Percentiles rank a stretch among this genome's conserved stretches.
phyloP scores from a whole-genome alignment of 768 basidiomycete genomes.

The Calocybe indica region DNA sequence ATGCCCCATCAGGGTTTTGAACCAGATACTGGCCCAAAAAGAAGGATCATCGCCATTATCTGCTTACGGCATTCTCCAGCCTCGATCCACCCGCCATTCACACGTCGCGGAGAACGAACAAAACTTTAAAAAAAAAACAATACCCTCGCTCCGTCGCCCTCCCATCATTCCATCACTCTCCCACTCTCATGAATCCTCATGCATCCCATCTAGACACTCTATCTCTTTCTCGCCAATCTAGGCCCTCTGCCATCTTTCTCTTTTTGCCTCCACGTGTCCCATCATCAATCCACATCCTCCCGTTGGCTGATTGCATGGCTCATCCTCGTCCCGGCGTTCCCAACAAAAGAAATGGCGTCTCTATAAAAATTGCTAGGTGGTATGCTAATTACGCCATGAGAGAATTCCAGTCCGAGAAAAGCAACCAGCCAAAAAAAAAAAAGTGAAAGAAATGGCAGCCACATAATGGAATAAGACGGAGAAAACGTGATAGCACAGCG shows the following conservation, averaged over 20 bases:
- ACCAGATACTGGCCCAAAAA: constrained; percentile 12
- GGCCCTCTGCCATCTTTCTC: too few relatives aligned
- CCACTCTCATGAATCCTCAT: background rate
- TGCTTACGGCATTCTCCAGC: constrained; percentile 16
- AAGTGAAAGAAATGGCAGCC: background rate
- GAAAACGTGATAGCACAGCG: background rate
- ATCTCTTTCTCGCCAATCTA: background rate
- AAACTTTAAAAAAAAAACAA: background rate
- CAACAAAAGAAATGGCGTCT: background rate
- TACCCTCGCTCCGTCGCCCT: background rate
- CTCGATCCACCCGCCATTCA: constrained; percentile 12
- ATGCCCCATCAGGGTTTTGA: constrained; percentile 15
- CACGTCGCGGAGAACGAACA: constrained; percentile 19
- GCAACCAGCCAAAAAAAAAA: background rate
- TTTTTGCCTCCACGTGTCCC: too few relatives aligned
- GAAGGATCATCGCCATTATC: constrained; percentile 1
- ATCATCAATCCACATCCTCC: too few relatives aligned
- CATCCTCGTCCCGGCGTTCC: too few relatives aligned
- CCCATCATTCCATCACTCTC: constrained; percentile 3
- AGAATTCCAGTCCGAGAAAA: background rate
- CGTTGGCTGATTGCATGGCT: too few relatives aligned
- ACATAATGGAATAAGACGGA: background rate
- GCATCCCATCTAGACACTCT: constrained; percentile 1
- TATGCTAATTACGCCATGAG: background rate
- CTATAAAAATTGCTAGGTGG: background rate